Evolutionary conservation across 1,284 basidiomycete genomes (phyloP).

Genomic region (Moesziomyces sp.): DNA sequence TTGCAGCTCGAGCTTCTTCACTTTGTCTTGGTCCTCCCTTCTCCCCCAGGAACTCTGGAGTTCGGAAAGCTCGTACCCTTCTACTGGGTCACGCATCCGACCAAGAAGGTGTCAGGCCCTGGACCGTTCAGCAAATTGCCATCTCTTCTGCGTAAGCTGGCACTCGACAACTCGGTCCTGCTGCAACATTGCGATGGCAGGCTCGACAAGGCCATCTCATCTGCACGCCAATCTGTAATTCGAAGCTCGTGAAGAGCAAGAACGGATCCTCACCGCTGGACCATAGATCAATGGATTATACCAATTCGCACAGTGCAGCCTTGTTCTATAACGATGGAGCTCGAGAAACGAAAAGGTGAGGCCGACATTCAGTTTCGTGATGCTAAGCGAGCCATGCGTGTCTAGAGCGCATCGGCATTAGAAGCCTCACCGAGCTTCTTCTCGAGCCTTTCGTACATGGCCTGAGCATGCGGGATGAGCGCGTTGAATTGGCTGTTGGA

Average conservation of each 20-base stretch:
- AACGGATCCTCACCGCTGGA: too few relatives aligned
- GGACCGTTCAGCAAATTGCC: constrained; percentile 34
- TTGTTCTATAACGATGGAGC: too few relatives aligned
- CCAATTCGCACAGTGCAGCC: too few relatives aligned
- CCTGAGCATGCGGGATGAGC: constrained; percentile 42
- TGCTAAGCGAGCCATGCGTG: too few relatives aligned
- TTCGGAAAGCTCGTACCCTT: constrained; percentile 34
- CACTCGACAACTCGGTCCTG: constrained; percentile 23
- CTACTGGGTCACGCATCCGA: constrained; percentile 40
- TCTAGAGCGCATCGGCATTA: neutral
- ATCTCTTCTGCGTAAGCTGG: constrained; percentile 18
- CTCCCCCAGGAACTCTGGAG: constrained; percentile 11
- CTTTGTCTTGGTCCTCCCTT: constrained; percentile 33
- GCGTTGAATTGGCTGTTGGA: constrained; percentile 44
- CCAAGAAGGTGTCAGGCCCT: constrained; percentile 23
- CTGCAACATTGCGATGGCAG: constrained; percentile 16
- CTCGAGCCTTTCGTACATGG: constrained; percentile 42
- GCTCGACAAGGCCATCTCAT: constrained; percentile 29
- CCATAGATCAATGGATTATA: too few relatives aligned
- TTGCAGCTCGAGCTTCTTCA: constrained; percentile 34
- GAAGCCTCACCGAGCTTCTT: constrained; percentile 31
- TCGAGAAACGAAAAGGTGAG: neutral
- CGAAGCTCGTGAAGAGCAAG: too few relatives aligned
- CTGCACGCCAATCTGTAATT: constrained; percentile 10
- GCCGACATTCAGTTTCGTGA: too few relatives aligned